Base-by-base conservation (phyloP, 805 yeast genomes). In the Dipodascus geniculatus region DNA sequence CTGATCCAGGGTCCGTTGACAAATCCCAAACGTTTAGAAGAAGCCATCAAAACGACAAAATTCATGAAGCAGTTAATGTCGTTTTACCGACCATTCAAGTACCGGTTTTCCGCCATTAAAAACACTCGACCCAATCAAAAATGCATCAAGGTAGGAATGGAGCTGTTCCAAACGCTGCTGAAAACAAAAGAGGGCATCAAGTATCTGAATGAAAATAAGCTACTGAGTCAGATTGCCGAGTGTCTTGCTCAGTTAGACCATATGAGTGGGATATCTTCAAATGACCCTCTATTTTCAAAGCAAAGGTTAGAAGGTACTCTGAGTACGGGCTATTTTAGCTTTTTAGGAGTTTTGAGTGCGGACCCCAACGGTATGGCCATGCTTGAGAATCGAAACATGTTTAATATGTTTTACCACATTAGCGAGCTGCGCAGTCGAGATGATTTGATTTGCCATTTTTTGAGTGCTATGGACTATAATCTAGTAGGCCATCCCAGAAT, bases 51-150 rank as follows among this genome's bases (percentile, higher is more conserved):
- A 60, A 82, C 84, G 1, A 88, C 97, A 0, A 91, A 90, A 62
- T 87, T 93, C 61, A 74, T 90, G 64, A 90, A 91, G 63, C 71
- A 96, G 54, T 65, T 93, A 23, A 66, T 90, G 60, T 86, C 96
- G 1, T 93, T 91, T 65, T 91, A 82, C 65, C 74, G 98, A 52
- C 99, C 99, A 0, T 85, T 90, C 71, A 90, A 95, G 68, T 81
- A 83, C 61, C 72, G 96, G 53, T 91, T 89, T 66, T 73, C 85
- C 6, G 69, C 72, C 23, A 68, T 81, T 48, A 70, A 78, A 55
- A 72, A 72, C 53, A 71, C 81, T 1, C 77, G 75, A 53, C 67
- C 72, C 31, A 75, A 83, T 22, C 75, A 74, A 23, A 74, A 77
- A 56, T 87, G 82, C 59, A 76, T 86, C 14, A 76, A 73, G 51